Base-by-base conservation (phyloP, 768 basidiomycete species). In the Suillus subalutaceus region DNA sequence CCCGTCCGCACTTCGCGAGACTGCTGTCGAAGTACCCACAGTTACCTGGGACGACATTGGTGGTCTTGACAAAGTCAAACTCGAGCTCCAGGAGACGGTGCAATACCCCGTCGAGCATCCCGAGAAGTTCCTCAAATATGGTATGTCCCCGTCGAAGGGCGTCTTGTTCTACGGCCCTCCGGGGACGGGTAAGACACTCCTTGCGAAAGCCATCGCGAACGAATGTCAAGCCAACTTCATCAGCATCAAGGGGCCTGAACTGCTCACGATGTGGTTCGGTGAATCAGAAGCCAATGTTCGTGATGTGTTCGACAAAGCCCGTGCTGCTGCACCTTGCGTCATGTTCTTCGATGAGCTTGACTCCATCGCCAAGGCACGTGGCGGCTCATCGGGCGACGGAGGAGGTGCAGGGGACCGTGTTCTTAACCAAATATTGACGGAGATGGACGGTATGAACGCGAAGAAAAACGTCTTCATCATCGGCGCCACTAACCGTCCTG, bases 331-430 rank as follows among this genome's bases (percentile, higher is more conserved):
- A 35, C 97, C 97, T 64, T 99, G 97, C 77, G 97, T 99, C 72
- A 97, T 99, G 95, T 99, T 99, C 93, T 99, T 99, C 81, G 97
- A 99, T 73, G 97, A 99, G 79, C 85, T 99, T 78, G 97, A 99
- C 79, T 97, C 97, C 18, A 99, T 99, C 73, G 97, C 97, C 56
- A 99, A 99, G 83, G 88, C 96, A 63, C 94, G 97, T 80, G 97
- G 97, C 68, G 84, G 85, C 26, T 85, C 86, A 3, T 80, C 84
- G 10, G 96, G 96, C 46, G 97, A 99, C 79, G 97, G 81, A 63
- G 97, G 97, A 69, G 97, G 97, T 68, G 97, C 97, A 15, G 91
- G 97, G 44, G 97, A 99, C 75, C 94, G 97, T 82, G 97, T 99
- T 18, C 86, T 99, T 66, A 98, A 99, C 80, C 94, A 96, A 75